Conservation (phyloP, 495 filamentous ascomycete species). For the Penicillium cataractarum region DNA sequence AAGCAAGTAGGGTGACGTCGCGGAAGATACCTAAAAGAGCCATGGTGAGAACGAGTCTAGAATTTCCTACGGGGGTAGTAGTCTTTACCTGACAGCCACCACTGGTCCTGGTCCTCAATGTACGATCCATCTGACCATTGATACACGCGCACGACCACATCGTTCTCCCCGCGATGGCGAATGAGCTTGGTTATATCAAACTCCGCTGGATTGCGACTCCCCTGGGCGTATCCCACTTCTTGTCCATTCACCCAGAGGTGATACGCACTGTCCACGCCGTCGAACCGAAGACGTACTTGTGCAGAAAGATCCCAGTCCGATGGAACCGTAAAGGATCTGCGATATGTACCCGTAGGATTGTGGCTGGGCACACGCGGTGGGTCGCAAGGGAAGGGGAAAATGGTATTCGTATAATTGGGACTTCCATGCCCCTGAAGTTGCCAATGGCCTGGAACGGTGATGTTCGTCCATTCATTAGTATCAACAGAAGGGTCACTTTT, state of each 20-base stretch:
- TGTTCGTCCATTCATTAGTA: not conserved
- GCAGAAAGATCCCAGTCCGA: not conserved
- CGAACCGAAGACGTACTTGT: not conserved
- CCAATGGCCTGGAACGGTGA: conserved; percentile 2
- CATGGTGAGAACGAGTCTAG: not conserved
- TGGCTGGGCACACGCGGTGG: conserved; percentile 61
- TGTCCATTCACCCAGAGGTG: not conserved
- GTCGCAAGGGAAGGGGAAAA: conserved; percentile 58
- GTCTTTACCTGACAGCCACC: conserved; percentile 54
- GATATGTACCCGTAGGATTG: conserved; percentile 67
- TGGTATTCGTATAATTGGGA: not conserved
- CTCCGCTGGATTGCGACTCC: not conserved
- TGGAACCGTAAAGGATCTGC: conserved; percentile 55
- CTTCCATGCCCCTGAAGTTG: not conserved
- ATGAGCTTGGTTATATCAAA: not conserved
- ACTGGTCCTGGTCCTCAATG: conserved; percentile 67
- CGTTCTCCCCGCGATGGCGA: conserved; percentile 38
- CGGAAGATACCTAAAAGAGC: not conserved
- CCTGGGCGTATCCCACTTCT: not conserved
- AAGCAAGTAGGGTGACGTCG: not conserved
- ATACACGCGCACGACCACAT: conserved; percentile 60
- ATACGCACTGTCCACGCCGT: conserved; percentile 3
- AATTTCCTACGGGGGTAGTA: not conserved
- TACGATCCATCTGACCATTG: conserved; percentile 67
- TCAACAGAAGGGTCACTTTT: not conserved